phyloP scores from a whole-genome alignment of 257 asterid genomes.

The Datura wrightii region DNA sequence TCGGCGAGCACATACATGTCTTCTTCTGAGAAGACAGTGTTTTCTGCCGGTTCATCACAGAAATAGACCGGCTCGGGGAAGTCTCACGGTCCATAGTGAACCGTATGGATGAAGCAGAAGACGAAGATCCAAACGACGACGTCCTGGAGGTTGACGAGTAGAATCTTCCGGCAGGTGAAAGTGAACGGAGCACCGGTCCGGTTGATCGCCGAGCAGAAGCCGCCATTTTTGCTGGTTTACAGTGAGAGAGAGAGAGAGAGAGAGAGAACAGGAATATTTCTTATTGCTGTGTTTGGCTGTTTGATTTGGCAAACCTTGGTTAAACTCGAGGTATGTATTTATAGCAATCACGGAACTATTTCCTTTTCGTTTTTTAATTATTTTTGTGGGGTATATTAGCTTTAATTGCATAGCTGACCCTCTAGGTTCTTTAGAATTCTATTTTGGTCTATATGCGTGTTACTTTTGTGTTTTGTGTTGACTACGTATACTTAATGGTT shows the following conservation, averaged over 20 bases:
- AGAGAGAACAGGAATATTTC: background rate
- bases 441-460: background rate
- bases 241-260: too few species aligned
- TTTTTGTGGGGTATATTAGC: background rate
- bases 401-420: background rate
- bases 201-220: constrained; percentile 22
- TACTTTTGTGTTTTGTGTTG: background rate
- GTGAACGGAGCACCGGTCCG: background rate
- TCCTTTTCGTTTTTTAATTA: background rate
- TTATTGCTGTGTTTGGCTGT: background rate
- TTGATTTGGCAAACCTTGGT: constrained; percentile 49
- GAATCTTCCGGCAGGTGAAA: background rate
- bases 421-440: background rate
- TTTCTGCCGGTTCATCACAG: constrained; percentile 36
- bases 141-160: background rate
- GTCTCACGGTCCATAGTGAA: constrained; percentile 14
- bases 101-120: background rate
- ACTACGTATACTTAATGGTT: background rate
- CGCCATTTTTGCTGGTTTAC: constrained; percentile 40
- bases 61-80: constrained; percentile 41
- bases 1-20: constrained; percentile 68
- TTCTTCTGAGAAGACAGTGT: constrained; percentile 26
- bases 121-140: background rate
- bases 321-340: constrained; percentile 46
- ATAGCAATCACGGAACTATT: constrained; percentile 37